Evolutionary conservation across 352 stramenopile genomes (phyloP).

Genomic region (Hyaloperonospora arabidopsidis): DNA sequence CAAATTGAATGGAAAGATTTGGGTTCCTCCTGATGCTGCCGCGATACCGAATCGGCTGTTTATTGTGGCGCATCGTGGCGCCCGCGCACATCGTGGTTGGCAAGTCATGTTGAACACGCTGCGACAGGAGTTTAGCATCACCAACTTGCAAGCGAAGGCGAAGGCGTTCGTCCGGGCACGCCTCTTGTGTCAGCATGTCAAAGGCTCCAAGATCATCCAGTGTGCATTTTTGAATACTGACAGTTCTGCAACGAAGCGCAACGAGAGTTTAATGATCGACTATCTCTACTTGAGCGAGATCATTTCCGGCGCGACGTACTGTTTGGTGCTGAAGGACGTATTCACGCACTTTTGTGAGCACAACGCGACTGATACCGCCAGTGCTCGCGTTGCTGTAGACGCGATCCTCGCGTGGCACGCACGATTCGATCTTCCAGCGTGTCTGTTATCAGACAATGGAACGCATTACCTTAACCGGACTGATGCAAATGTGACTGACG

Average conservation of each 20-base stretch:
- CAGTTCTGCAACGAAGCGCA: neutral
- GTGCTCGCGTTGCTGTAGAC: neutral
- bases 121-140: neutral
- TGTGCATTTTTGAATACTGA: slow-evolving; percentile 6
- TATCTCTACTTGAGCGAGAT: neutral
- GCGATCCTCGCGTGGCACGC: slow-evolving; percentile 5
- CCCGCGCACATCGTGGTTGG: neutral
- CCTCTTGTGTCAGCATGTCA: slow-evolving; percentile 15
- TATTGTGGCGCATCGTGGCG: neutral
- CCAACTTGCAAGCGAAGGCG: neutral
- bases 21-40: neutral
- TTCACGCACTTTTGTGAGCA: slow-evolving; percentile 4
- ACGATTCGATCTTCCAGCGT: neutral
- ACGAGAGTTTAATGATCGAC: slow-evolving; percentile 5
- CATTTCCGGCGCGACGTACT: neutral
- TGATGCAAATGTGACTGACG: neutral
- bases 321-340: slow-evolving; percentile 2
- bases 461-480: slow-evolving; percentile 6
- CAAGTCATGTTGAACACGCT: neutral
- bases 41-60: neutral
- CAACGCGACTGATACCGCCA: neutral
- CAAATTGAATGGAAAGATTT: neutral
- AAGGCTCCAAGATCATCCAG: slow-evolving; percentile 14
- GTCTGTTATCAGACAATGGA: neutral
- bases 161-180: slow-evolving; percentile 6